Evolutionary conservation across 2,329 filamentous ascomycete genomes (phyloP).

Genomic region (Pezicula radicicola): DNA sequence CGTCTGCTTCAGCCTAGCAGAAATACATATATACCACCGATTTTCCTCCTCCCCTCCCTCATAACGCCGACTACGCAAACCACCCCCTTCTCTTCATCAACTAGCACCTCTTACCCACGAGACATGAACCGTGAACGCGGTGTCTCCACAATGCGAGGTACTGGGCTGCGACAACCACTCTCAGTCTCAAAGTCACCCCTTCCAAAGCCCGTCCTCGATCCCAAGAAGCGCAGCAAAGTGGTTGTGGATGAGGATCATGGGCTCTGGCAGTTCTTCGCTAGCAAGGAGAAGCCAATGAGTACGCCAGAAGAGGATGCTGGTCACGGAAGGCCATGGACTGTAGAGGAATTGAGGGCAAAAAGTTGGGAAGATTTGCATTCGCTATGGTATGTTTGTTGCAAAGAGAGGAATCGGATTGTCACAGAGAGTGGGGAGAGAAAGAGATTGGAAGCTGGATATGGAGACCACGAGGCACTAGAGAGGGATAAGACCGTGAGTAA

Average conservation of each 20-base stretch:
- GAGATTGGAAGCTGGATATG: constrained; percentile 69
- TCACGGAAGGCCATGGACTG: constrained; percentile 80
- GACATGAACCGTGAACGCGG: constrained; percentile 81
- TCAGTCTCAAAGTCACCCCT: constrained; percentile 70
- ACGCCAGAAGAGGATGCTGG: constrained; percentile 67
- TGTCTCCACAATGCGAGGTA: constrained; percentile 75
- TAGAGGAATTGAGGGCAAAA: constrained; percentile 82
- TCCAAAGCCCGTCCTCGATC: constrained; percentile 66
- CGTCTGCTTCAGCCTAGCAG: constrained; percentile 14
- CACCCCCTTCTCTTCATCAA: constrained; percentile 29
- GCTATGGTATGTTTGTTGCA: constrained; percentile 92
- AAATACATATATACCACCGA: constrained; percentile 16
- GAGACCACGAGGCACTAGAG: constrained; percentile 60
- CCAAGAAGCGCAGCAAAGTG: constrained; percentile 51
- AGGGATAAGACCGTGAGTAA: constrained; percentile 65
- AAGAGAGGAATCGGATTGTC: constrained; percentile 85
- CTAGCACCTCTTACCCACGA: constrained; percentile 34
- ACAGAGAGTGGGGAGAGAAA: constrained; percentile 70
- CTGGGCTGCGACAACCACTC: constrained; percentile 71
- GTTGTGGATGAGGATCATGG: constrained; percentile 71
- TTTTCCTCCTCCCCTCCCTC: constrained; percentile 29
- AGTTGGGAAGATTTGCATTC: constrained; percentile 91
- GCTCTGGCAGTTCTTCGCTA: constrained; percentile 88
- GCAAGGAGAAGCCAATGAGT: constrained; percentile 63
- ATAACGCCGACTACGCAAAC: constrained; percentile 16